Evolutionary conservation across 1,284 basidiomycete species (phyloP).

Genomic region (Athelia sp.): DNA sequence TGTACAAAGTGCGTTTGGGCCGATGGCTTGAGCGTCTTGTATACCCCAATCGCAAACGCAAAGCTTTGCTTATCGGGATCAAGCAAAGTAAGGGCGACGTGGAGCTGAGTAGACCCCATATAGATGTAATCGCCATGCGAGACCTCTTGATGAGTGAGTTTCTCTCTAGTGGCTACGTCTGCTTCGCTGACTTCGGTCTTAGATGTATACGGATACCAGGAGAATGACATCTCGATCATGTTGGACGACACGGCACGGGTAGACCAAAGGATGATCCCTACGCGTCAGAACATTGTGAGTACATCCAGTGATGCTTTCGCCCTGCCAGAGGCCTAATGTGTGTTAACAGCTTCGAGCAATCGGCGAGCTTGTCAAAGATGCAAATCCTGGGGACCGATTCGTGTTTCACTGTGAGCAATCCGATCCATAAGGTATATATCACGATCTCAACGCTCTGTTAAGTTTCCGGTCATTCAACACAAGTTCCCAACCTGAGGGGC

Average conservation of each 20-base stretch:
- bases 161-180: background rate
- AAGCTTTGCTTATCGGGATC: slow-evolving; percentile 1
- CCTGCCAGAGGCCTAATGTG: too few species aligned
- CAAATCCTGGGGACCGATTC: slow-evolving; percentile 10
- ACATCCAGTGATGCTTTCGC: background rate
- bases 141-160: background rate
- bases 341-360: slow-evolving; percentile 8
- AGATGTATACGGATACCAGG: background rate
- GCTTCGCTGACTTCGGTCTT: background rate
- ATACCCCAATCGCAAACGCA: background rate
- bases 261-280: slow-evolving; percentile 3
- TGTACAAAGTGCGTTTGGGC: too few species aligned
- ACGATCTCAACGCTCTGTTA: background rate
- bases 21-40: background rate
- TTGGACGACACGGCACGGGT: slow-evolving; percentile 9
- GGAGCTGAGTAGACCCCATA: background rate
- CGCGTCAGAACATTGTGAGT: slow-evolving; percentile 10
- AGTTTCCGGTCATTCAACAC: slow-evolving; percentile 12
- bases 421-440: too few species aligned
- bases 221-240: slow-evolving; percentile 7
- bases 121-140: background rate
- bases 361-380: slow-evolving; percentile 8
- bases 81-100: background rate
- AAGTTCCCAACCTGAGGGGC: slow-evolving; percentile 7
- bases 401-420: slow-evolving; percentile 12